Evolutionary conservation across 306 rosid species (phyloP), one percentile per base, ranked within the genome.

Genomic region (Prunus campanulata): DNA sequence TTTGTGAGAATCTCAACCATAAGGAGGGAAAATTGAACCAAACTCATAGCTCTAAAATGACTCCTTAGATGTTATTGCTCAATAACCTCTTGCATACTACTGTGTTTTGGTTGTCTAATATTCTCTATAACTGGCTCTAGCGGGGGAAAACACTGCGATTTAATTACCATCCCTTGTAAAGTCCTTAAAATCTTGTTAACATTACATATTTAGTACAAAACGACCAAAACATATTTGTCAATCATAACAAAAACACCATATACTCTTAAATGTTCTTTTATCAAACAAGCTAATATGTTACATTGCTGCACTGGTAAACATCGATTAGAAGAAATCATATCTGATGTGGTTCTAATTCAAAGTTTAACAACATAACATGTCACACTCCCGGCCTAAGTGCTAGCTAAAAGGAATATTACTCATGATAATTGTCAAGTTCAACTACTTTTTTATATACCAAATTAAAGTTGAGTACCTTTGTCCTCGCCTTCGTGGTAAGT

Each of bases 401-500:
- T 59, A 22, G 29, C 66, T 6, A 14, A 61, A 13, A 61, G 66
- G 66, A 62, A 62, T 7, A 9, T 20, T 56, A 56, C 29, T n/a
- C 62, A 16, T 8, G 27, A 20, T 9, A 56, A 1, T 56, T 56
- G 25, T 20, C 62, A 20, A 56, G 13, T 56, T 56, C 27, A 56
- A 18, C 27, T 20, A 20, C n/a, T 44, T n/a, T 44, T 1, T 14
- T 20, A 22, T 19, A 10, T 66, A 12, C 16, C 4, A 66, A 42
- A 11, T 66, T 24, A 42, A 65, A 13, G 46, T 18, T 5, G 32
- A 10, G 6, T 15, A 88, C 96, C 93, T 87, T 74, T 86, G 16
- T 82, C 51, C 29, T 90, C 95, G 70, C 89, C 94, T 80, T 94
- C 97, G 60, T 32, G 2, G 63, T 79, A 94, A 87, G 97, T 92